Evolutionary conservation across 164 flowering plant species (phyloP), one percentile per base, ranked within the genome.

Genomic region (Liriodendron chinense): DNA sequence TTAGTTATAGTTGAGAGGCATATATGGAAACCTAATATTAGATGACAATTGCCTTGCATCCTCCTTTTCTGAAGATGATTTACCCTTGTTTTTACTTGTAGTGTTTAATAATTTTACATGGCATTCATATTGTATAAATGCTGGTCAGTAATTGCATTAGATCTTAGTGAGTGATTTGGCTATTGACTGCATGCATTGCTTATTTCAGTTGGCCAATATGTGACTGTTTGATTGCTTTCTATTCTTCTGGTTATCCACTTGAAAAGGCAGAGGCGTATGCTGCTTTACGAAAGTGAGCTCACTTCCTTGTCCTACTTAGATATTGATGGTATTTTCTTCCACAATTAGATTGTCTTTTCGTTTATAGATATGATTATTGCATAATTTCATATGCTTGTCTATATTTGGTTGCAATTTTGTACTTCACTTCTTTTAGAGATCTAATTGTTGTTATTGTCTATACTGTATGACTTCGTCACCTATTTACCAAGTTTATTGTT

Each of bases 191-290:
- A n/a, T 74, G 22, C 68, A 9, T 74, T 72, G 47, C 56, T 75
- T 61, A 47, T 82, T 89, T 79, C 90, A 96, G 99, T 75, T 96
- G 99, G 99, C 98, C 99, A 1, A 80, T 84, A 74, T 96, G 99
- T 77, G 98, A 96, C 79, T 94, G 99, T 86, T 87, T 96, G 85
- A 91, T 96, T 84, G 99, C 98, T 61, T 96, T 96, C 85, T 83
- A 94, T 81, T 96, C 99, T 78, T 71, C 87, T 78, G 99, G 99
- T n/a, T 96, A 94, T 83, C 99, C 99, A 43, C 90, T 96, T 65
- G 84, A 94, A 77, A 96, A 92, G 82, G 99, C 94, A 53, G 94
- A 96, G 82, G 90, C 92, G 70, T 96, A 94, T 88, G 96, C 98
- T 75, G 84, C 91, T 72, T 82, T 94, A 68, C 86, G 98, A 65